Evolutionary conservation across 768 basidiomycete species (phyloP), one percentile per base, ranked within the genome.

Genomic region (Phlebiopsis flavidoalba): DNA sequence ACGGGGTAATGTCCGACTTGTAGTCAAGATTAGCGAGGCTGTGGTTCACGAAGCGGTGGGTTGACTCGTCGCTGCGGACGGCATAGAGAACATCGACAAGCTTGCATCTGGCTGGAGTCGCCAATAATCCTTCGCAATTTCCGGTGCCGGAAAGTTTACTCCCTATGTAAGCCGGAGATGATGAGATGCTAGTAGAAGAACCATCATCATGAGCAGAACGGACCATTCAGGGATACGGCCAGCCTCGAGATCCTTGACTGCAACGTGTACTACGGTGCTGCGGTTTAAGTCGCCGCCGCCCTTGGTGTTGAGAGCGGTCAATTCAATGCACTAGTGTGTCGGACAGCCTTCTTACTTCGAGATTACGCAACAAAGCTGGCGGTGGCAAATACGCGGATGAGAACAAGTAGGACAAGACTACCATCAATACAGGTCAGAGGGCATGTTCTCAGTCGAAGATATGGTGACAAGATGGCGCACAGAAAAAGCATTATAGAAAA

Each of bases 261-360:
- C 88, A 87, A 59, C 83, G 83, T 3, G 95, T 93, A 72, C 89
- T 91, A 51, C 67, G 61, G 67, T 58, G 62, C 57, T 64, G 53
- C 40, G 46, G 63, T 64, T 24, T 59, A 48, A 35, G 22, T 36
- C 7, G 43, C 52, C 24, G n/a, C 50, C n/a, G n/a, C n/a, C n/a
- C n/a, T 15, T 35, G 50, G 54, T 50, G 26, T 31, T 31, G 26
- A 31, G 26, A 31, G 26, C 26, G 45, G 35, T 8, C 15, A 24
- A 52, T 11, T n/a, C n/a, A n/a, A 26, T 40, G 57, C 69, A 91
- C 91, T 97, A 97, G 96, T 98, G 54, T 87, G 57, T 8, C n/a
- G n/a, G n/a, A 95, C 92, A 11, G 97, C 96, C 71, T n/a, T 99
- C 95, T 77, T 99, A n/a, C 97, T 68, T 99, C 97, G 11, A 96